A percentile compares a stretch with the other conserved stretches of the same genome.
Conservation (phyloP, 208 protist genomes). For the Wallacemonas sp. region DNA sequence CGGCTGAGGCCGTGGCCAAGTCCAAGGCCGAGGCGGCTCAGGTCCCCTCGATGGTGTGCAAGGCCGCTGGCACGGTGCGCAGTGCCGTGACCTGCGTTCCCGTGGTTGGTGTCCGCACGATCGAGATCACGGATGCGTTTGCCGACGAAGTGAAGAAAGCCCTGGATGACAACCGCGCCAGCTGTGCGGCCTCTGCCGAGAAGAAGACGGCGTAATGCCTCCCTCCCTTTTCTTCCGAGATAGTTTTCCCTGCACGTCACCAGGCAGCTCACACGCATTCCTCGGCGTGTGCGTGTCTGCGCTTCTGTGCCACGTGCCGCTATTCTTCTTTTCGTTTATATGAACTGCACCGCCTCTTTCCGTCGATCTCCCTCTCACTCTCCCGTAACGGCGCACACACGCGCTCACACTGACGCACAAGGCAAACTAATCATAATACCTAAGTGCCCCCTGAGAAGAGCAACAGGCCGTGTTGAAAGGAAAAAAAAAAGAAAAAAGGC, state of each 20-base stretch:
- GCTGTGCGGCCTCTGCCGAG: constrained; percentile 16
- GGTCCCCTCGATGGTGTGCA: background rate
- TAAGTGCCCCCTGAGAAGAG: too few relatives aligned
- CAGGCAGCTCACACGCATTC: too few relatives aligned
- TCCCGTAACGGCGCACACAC: too few relatives aligned
- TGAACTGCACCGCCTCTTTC: too few relatives aligned
- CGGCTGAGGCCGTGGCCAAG: constrained; percentile 14
- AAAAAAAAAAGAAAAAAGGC: too few relatives aligned
- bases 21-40: constrained; percentile 6
- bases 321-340: too few relatives aligned
- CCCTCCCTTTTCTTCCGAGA: background rate
- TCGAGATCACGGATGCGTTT: constrained; percentile 29
- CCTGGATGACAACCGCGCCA: constrained; percentile 20
- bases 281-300: too few relatives aligned
- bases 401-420: too few relatives aligned
- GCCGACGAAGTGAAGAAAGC: constrained; percentile 30
- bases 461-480: too few relatives aligned
- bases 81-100: constrained; percentile 29
- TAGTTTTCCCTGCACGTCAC: constrained; percentile 8
- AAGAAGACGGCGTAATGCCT: constrained; percentile 15
- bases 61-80: background rate
- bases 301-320: too few relatives aligned
- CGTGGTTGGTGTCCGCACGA: constrained; percentile 30
- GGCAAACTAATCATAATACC: too few relatives aligned
- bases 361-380: too few relatives aligned